These are phyloP conservation scores for Candida boidinii DNA, from an alignment of 805 yeast genomes.

Conservation along the genomic window DNA sequence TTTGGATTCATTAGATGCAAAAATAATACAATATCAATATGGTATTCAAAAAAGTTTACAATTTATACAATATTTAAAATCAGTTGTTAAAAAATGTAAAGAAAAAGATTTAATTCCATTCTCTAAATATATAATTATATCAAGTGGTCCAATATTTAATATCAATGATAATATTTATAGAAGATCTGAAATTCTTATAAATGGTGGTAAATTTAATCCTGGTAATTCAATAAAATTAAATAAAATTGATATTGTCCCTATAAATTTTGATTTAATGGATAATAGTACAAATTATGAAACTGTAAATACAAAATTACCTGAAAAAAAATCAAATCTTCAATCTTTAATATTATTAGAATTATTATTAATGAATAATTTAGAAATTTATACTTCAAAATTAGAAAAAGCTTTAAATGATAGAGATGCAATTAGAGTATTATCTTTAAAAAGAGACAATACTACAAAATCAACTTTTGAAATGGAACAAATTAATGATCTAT, in stretches of 20 bases:
- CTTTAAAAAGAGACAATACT: conserved; percentile 1
- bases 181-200: conserved; percentile 27
- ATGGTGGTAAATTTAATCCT: conserved; percentile 34
- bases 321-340: conserved; percentile 18
- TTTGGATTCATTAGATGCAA: conserved; percentile 45
- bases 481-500: conserved; percentile 11
- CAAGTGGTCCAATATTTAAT: conserved; percentile 33
- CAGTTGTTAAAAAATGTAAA: conserved; percentile 10
- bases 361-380: conserved; percentile 20
- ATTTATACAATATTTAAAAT: conserved; percentile 25
- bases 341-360: conserved; percentile 18
- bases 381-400: conserved; percentile 18
- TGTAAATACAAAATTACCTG: conserved; percentile 22
- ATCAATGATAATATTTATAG: conserved; percentile 30
- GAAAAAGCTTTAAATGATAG: conserved; percentile 18
- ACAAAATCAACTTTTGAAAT: conserved; percentile 8
- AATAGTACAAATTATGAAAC: conserved; percentile 24
- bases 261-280: conserved; percentile 26
- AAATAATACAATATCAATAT: conserved; percentile 50
- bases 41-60: conserved; percentile 38
- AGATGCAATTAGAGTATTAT: conserved; percentile 5
- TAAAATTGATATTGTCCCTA: too few relatives aligned
- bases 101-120: conserved; percentile 22
- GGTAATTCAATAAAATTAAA: conserved; percentile 29
- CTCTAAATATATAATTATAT: conserved; percentile 24